phyloP scores from a whole-genome alignment of 768 basidiomycete species.

The Nidularia sp. region DNA sequence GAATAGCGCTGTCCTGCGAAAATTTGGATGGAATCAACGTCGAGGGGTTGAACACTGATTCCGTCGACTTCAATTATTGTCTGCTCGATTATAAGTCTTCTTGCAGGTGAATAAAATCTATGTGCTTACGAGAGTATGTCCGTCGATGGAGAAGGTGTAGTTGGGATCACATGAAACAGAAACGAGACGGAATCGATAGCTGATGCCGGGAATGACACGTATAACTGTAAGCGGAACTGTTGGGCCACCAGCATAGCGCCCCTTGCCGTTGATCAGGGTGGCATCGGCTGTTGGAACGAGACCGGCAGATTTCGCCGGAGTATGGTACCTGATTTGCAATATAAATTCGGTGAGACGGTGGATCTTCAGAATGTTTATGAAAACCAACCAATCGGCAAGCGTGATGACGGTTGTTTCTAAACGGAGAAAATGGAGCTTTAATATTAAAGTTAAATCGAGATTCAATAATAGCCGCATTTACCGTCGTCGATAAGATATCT shows the following conservation, averaged over 20 bases:
- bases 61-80: slow-evolving; percentile 39
- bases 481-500: slow-evolving; percentile 40
- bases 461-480: slow-evolving; percentile 7
- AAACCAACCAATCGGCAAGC: slow-evolving; percentile 39
- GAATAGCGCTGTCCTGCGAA: slow-evolving; percentile 42
- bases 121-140: slow-evolving; percentile 30
- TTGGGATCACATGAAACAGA: slow-evolving; percentile 41
- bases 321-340: slow-evolving; percentile 20
- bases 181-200: slow-evolving; percentile 48
- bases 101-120: not conserved
- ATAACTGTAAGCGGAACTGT: slow-evolving; percentile 29
- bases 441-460: not conserved
- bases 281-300: slow-evolving; percentile 22
- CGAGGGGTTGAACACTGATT: slow-evolving; percentile 27
- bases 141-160: slow-evolving; percentile 40
- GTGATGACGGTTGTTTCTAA: slow-evolving; percentile 41
- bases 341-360: not conserved
- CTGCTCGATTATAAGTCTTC: slow-evolving; percentile 6
- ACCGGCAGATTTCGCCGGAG: slow-evolving; percentile 19
- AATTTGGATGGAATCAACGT: slow-evolving; percentile 33
- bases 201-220: slow-evolving; percentile 23
- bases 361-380: not conserved
- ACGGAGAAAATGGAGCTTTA: not conserved
- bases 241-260: slow-evolving; percentile 36
- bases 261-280: slow-evolving; percentile 45